Percentiles rank a stretch among this genome's conserved stretches.
Evolutionary conservation across 2,329 filamentous ascomycete species (phyloP).

Genomic region (Fusarium piperis): DNA sequence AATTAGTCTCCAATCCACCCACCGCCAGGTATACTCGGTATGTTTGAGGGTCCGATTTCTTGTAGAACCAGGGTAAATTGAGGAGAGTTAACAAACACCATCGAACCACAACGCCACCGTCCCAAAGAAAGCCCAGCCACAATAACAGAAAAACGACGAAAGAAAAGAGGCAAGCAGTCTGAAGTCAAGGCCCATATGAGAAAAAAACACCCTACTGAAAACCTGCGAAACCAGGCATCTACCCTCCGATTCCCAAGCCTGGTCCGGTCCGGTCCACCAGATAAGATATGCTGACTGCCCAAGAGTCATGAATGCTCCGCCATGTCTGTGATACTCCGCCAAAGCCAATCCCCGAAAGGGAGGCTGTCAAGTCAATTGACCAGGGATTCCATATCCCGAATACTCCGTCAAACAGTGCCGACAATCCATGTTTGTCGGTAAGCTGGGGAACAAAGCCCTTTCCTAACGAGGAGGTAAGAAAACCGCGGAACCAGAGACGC

Average conservation of each 20-base stretch:
- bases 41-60: not conserved
- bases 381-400: slow-evolving; percentile 31
- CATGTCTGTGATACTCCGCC: slow-evolving; percentile 40
- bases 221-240: slow-evolving; percentile 27
- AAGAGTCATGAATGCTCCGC: slow-evolving; percentile 38
- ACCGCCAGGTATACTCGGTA: slow-evolving; percentile 1
- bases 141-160: slow-evolving; percentile 8
- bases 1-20: slow-evolving; percentile 19
- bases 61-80: slow-evolving; percentile 31
- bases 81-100: slow-evolving; percentile 36
- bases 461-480: slow-evolving; percentile 11
- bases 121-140: slow-evolving; percentile 15
- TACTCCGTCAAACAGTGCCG: slow-evolving; percentile 39
- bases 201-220: slow-evolving; percentile 8
- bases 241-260: slow-evolving; percentile 27
- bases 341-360: slow-evolving; percentile 37
- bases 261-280: slow-evolving; percentile 12
- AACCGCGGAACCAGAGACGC: slow-evolving; percentile 32
- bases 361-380: slow-evolving; percentile 40
- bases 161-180: slow-evolving; percentile 17
- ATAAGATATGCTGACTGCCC: slow-evolving; percentile 18
- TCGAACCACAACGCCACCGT: slow-evolving; percentile 34
- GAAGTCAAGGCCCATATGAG: slow-evolving; percentile 14
- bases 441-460: slow-evolving; percentile 22
- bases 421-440: slow-evolving; percentile 4